A percentile compares a stretch with the other conserved stretches of the same genome.
phyloP scores from a whole-genome alignment of 805 yeast genomes.

The Saturnispora kantuleensis region DNA sequence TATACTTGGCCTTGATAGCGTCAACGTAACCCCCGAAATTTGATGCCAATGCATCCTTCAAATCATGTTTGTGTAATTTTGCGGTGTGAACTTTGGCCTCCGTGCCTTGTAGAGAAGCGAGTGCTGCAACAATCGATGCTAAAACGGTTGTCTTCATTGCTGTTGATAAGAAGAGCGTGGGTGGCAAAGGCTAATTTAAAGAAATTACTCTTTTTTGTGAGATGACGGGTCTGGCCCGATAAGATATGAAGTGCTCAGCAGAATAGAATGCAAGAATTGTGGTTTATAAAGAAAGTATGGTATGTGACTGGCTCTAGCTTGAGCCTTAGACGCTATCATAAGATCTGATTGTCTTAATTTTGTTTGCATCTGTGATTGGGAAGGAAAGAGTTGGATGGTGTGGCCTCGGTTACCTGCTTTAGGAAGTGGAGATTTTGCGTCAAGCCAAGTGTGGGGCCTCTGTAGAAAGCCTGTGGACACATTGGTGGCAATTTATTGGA shows the following conservation, averaged over 20 bases:
- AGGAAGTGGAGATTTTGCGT: no score
- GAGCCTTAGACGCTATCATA: no score
- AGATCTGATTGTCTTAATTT: no score
- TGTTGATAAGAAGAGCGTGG: neutral
- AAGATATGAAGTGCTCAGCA: neutral
- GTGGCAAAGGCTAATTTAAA: conserved; percentile 1
- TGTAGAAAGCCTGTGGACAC: no score
- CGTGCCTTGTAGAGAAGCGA: conserved; percentile 8
- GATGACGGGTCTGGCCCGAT: neutral
- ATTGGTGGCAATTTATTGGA: no score
- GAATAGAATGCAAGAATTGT: neutral
- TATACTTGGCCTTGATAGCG: conserved; percentile 41
- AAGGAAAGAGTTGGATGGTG: no score
- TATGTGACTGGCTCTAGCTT: no score
- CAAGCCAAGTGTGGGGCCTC: no score
- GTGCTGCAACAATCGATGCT: conserved; percentile 25
- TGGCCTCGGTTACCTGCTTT: no score
- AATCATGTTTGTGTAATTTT: conserved; percentile 37
- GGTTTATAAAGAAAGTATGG: no score
- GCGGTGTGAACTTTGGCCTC: conserved; percentile 41
- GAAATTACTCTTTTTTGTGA: neutral
- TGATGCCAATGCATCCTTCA: conserved; percentile 37
- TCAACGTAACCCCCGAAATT: conserved; percentile 37
- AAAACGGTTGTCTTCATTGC: conserved; percentile 23
- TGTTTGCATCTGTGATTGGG: no score